phyloP scores from a whole-genome alignment of 768 basidiomycete species.

The Xerocomellus dryophilus region DNA sequence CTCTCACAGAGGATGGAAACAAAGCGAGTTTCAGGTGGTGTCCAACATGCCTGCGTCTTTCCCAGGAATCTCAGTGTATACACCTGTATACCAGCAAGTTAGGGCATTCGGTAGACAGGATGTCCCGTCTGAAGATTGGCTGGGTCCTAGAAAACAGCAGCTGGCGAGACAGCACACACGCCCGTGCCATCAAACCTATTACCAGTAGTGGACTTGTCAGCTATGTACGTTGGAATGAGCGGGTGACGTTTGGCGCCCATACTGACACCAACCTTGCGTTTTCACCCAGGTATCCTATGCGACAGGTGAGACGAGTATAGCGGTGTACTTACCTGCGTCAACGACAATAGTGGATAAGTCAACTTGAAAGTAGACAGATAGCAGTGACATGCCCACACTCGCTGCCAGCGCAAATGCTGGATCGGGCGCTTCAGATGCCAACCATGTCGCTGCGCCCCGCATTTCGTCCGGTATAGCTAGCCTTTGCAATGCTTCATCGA shows the following conservation, averaged over 20 bases:
- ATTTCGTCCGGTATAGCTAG: too few relatives aligned
- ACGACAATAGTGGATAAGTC: too few relatives aligned
- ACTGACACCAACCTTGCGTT: not conserved
- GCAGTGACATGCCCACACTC: too few relatives aligned
- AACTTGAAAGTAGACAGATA: too few relatives aligned
- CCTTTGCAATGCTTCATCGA: too few relatives aligned
- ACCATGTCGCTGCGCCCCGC: too few relatives aligned
- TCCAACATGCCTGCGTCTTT: not conserved
- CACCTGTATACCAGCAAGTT: not conserved
- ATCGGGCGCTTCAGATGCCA: too few relatives aligned
- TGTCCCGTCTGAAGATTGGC: slow-evolving; percentile 38
- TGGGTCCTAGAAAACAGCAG: slow-evolving; percentile 44
- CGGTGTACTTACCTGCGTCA: too few relatives aligned
- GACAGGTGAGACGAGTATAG: not conserved
- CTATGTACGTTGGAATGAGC: not conserved
- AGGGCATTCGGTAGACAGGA: not conserved
- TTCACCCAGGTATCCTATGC: not conserved
- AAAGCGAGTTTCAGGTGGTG: too few relatives aligned
- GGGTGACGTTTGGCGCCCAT: too few relatives aligned
- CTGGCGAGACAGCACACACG: not conserved
- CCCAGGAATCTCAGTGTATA: too few relatives aligned
- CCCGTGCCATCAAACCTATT: not conserved
- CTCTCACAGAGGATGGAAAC: not conserved
- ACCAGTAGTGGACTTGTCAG: not conserved
- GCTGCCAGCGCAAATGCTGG: too few relatives aligned